phyloP scores from a whole-genome alignment of 345 rosid genomes.

The Salix arbutifolia region DNA sequence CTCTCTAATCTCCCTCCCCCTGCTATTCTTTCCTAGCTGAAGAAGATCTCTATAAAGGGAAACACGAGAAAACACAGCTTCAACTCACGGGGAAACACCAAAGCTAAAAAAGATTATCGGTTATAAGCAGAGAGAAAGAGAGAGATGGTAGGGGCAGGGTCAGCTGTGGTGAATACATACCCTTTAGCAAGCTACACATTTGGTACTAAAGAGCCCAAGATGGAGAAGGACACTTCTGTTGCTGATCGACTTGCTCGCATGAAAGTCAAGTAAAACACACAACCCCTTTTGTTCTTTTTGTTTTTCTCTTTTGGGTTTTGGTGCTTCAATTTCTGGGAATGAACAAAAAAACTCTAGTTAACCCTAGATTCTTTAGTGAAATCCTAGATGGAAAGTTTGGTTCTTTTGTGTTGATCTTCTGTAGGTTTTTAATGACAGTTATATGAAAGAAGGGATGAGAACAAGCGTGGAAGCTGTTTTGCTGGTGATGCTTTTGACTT shows the following conservation, averaged over 20 bases:
- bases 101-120: background rate
- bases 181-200: conserved; percentile 93
- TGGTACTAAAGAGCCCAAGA: conserved; percentile 93
- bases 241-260: conserved; percentile 98
- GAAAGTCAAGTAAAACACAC: conserved; percentile 73
- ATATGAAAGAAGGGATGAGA: conserved; percentile 97
- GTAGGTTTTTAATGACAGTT: conserved; percentile 41
- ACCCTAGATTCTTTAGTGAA: background rate
- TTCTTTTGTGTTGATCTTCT: background rate
- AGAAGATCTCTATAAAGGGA: background rate
- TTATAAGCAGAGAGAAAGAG: background rate
- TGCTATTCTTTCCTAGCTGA: background rate
- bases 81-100: background rate
- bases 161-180: conserved; percentile 80
- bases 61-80: background rate
- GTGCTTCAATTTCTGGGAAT: conserved; percentile 21
- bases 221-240: conserved; percentile 92
- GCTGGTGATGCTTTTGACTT: conserved; percentile 47
- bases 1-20: background rate
- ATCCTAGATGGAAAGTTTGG: background rate
- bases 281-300: background rate
- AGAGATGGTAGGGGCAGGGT: conserved; percentile 50
- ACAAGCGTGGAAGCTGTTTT: conserved; percentile 91
- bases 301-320: background rate
- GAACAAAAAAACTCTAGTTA: background rate